A percentile compares a stretch with the other conserved stretches of the same genome.
Evolutionary conservation across 495 filamentous ascomycete species (phyloP).

Genomic region (Glonium stellatum): DNA sequence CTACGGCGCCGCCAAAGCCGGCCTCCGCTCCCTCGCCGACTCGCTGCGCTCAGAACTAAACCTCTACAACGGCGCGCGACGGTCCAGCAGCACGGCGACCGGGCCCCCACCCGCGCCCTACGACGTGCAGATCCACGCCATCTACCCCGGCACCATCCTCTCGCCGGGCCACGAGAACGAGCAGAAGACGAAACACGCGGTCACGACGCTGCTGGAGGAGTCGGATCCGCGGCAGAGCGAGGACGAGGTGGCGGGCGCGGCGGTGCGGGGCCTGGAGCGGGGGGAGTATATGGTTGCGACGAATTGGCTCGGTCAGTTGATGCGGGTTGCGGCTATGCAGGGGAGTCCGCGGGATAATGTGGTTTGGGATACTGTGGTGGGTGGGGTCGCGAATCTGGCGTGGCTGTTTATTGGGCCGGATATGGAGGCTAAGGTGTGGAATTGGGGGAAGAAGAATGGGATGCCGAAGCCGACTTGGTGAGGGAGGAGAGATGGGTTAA

Average conservation of each 20-base stretch:
- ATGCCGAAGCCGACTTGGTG: conserved; percentile 13
- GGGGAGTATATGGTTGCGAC: conserved; percentile 74
- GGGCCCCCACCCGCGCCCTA: conserved; percentile 36
- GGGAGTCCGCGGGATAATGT: conserved; percentile 52
- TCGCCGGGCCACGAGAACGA: conserved; percentile 71
- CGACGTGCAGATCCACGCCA: conserved; percentile 70
- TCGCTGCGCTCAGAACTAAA: conserved; percentile 75
- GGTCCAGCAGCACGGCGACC: conserved; percentile 32
- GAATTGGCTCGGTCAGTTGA: conserved; percentile 57
- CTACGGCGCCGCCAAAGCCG: conserved; percentile 80
- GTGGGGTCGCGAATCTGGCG: conserved; percentile 48
- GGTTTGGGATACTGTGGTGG: conserved; percentile 55
- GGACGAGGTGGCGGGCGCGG: conserved; percentile 62
- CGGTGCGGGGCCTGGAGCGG: conserved; percentile 68
- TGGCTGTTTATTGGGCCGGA: conserved; percentile 56
- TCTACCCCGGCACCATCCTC: conserved; percentile 79
- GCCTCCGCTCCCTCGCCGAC: conserved; percentile 76
- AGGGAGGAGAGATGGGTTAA: too few species aligned
- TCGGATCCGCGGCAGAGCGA: conserved; percentile 71
- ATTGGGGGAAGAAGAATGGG: conserved; percentile 54
- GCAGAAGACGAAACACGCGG: conserved; percentile 68
- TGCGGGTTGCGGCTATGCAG: conserved; percentile 57
- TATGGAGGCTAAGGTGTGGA: conserved; percentile 53
- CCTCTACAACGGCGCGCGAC: conserved; percentile 62
- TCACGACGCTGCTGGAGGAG: conserved; percentile 78